A percentile compares a stretch with the other conserved stretches of the same genome.
Conservation (phyloP, 257 asterid species). For the Jacaranda copaia region DNA sequence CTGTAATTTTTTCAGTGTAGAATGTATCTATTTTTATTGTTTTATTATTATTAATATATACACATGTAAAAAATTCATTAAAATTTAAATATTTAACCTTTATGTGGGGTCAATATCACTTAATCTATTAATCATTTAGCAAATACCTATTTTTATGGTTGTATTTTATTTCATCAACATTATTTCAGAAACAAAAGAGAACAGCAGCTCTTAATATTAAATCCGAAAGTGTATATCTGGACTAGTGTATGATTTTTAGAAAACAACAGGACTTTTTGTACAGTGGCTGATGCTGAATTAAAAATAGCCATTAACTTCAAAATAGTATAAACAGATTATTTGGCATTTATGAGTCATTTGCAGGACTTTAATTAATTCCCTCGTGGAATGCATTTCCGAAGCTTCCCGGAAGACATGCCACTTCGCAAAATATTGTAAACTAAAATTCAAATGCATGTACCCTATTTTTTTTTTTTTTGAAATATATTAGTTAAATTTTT, state of each 20-base stretch:
- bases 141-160: not conserved
- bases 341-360: not conserved
- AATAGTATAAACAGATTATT: not conserved
- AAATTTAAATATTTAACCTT: too few relatives aligned
- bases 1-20: too few relatives aligned
- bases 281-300: not conserved
- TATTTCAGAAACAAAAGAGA: not conserved
- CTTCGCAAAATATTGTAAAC: not conserved
- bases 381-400: not conserved
- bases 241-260: not conserved
- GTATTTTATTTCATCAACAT: not conserved
- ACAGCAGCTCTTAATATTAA: not conserved
- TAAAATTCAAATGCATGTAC: not conserved
- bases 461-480: too few relatives aligned
- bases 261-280: not conserved
- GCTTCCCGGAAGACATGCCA: slow-evolving; percentile 8
- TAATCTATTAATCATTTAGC: too few relatives aligned
- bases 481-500: too few relatives aligned
- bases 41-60: too few relatives aligned
- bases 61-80: too few relatives aligned
- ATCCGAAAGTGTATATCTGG: not conserved
- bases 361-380: not conserved
- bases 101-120: too few relatives aligned
- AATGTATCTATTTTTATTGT: too few relatives aligned
- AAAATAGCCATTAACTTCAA: not conserved